Conservation (phyloP, 495 filamentous ascomycete species). For the Talaromyces thailandensis region DNA sequence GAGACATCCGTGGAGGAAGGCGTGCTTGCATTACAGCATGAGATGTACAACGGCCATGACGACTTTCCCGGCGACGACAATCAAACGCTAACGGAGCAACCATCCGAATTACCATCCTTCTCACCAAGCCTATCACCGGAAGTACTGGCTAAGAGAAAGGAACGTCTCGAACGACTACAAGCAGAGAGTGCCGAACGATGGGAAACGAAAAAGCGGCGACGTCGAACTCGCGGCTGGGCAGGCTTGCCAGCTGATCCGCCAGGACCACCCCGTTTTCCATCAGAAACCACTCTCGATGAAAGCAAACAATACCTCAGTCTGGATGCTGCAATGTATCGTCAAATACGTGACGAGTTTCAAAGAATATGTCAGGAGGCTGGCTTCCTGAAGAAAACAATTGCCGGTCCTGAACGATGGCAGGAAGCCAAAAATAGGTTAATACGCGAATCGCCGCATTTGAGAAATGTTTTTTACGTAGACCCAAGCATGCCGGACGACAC, state of each 20-base stretch:
- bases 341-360: conserved; percentile 59
- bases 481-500: conserved; percentile 20
- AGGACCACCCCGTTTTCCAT: conserved; percentile 67
- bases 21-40: conserved; percentile 30
- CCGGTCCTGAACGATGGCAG: conserved; percentile 65
- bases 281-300: conserved; percentile 74
- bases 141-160: conserved; percentile 44
- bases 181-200: conserved; percentile 56
- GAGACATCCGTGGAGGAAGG: conserved; percentile 30
- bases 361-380: conserved; percentile 55
- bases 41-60: conserved; percentile 28
- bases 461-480: conserved; percentile 49
- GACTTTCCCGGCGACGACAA: conserved; percentile 17
- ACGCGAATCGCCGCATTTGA: conserved; percentile 54
- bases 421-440: conserved; percentile 60
- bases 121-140: conserved; percentile 41
- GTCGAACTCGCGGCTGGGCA: conserved; percentile 61
- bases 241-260: conserved; percentile 67
- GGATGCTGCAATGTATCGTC: conserved; percentile 51
- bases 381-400: conserved; percentile 65
- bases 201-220: conserved; percentile 58
- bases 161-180: conserved; percentile 47
- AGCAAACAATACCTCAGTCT: conserved; percentile 61
- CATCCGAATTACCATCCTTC: conserved; percentile 10
- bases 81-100: conserved; percentile 10